Percentiles rank a stretch among this genome's conserved stretches.
phyloP scores from a whole-genome alignment of 768 basidiomycete species.

The Termitomyces heimii region DNA sequence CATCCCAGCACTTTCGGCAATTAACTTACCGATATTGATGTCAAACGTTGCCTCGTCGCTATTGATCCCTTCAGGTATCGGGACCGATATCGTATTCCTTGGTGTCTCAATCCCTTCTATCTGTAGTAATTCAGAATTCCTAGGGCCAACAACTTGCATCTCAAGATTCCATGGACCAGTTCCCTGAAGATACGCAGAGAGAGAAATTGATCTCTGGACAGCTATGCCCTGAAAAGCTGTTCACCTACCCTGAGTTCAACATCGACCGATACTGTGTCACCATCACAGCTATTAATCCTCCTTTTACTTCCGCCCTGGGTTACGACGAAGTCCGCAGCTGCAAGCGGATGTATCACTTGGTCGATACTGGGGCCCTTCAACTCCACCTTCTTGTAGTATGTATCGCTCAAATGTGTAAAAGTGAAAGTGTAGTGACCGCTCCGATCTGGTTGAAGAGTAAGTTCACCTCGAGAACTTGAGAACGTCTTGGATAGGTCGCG shows the following conservation, averaged over 20 bases:
- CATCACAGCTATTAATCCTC: conserved; percentile 73
- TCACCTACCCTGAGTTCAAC: conserved; percentile 77
- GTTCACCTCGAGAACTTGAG: conserved; percentile 66
- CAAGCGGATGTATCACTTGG: conserved; percentile 86
- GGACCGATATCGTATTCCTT: conserved; percentile 52
- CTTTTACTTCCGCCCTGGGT: conserved; percentile 38
- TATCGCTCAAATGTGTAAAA: conserved; percentile 75
- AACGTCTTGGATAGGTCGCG: conserved; percentile 57
- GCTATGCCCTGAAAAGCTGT: conserved; percentile 12
- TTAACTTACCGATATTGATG: conserved; percentile 60
- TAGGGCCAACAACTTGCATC: conserved; percentile 73
- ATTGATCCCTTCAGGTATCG: conserved; percentile 63
- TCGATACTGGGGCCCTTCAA: conserved; percentile 75
- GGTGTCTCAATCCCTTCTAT: conserved; percentile 50
- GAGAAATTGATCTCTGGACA: background rate
- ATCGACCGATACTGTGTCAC: conserved; percentile 66
- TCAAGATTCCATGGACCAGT: conserved; percentile 88
- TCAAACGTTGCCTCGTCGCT: conserved; percentile 72
- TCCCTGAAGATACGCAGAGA: conserved; percentile 43
- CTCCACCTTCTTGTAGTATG: conserved; percentile 73
- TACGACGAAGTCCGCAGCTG: conserved; percentile 67
- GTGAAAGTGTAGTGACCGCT: conserved; percentile 88
- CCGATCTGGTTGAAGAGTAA: conserved; percentile 80
- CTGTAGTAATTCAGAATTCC: conserved; percentile 52
- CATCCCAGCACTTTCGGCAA: background rate